Conservation (phyloP, 2,329 filamentous ascomycete genomes). For the Helotiales sp. region DNA sequence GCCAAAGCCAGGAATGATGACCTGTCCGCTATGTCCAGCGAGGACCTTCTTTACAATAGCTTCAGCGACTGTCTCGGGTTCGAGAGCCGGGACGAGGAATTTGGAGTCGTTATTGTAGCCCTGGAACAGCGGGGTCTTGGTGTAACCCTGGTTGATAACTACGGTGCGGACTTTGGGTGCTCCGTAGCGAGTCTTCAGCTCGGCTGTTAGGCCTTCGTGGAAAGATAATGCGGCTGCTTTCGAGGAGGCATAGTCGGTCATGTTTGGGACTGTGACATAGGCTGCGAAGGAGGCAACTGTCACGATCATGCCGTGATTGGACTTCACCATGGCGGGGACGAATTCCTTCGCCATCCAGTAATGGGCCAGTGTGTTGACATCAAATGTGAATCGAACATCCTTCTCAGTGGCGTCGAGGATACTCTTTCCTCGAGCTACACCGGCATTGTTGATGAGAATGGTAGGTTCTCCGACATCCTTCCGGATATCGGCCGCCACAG, state of each 20-base stretch:
- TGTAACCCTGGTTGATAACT: slow-evolving; percentile 68
- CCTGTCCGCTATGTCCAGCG: slow-evolving; percentile 59
- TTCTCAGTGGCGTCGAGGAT: slow-evolving; percentile 63
- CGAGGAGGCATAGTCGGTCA: slow-evolving; percentile 70
- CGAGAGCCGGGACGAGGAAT: slow-evolving; percentile 59
- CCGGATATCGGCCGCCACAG: slow-evolving; percentile 58
- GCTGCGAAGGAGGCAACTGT: slow-evolving; percentile 70
- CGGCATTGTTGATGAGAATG: slow-evolving; percentile 75
- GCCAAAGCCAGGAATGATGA: slow-evolving; percentile 57
- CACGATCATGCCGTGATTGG: slow-evolving; percentile 75
- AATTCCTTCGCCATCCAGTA: slow-evolving; percentile 71
- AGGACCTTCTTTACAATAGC: slow-evolving; percentile 65
- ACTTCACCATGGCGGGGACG: slow-evolving; percentile 65
- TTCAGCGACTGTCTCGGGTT: slow-evolving; percentile 68
- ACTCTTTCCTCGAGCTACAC: slow-evolving; percentile 63
- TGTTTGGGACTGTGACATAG: slow-evolving; percentile 63
- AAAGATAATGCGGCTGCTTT: slow-evolving; percentile 71
- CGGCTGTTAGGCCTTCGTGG: slow-evolving; percentile 67
- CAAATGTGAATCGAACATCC: slow-evolving; percentile 70
- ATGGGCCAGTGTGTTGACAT: slow-evolving; percentile 71
- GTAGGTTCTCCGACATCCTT: slow-evolving; percentile 66
- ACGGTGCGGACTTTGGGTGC: slow-evolving; percentile 69
- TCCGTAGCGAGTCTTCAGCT: slow-evolving; percentile 63
- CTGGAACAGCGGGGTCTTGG: slow-evolving; percentile 63
- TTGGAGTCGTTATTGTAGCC: slow-evolving; percentile 57